phyloP scores from a whole-genome alignment of 176 grass and related monocot species.

The Rhipidocladum racemiflorum region DNA sequence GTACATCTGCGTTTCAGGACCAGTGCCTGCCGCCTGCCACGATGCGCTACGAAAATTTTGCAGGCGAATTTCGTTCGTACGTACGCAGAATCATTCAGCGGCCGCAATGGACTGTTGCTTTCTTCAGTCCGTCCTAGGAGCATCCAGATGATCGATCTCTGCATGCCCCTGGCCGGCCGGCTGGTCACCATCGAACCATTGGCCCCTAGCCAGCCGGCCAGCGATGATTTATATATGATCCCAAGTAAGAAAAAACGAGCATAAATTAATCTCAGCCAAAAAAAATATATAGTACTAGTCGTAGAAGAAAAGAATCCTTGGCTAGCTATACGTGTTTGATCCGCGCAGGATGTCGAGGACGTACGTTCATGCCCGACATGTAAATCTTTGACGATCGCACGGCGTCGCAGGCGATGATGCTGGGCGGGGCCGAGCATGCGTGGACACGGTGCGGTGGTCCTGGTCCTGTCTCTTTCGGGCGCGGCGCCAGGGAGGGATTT shows the following conservation, averaged over 20 bases:
- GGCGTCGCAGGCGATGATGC: neutral
- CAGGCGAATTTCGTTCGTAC: neutral
- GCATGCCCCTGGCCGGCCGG: no score
- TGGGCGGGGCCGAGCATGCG: neutral
- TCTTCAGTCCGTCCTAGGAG: neutral
- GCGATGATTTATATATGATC: neutral
- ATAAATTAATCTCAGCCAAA: no score
- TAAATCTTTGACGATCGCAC: conserved; percentile 5
- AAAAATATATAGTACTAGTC: no score
- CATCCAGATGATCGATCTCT: neutral
- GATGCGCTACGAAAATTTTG: neutral
- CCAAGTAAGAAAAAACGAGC: neutral
- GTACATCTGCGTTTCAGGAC: neutral
- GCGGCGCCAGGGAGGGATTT: no score
- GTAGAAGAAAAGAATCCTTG: no score
- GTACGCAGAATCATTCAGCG: neutral
- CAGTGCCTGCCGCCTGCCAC: neutral
- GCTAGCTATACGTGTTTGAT: no score
- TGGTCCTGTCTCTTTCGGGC: neutral
- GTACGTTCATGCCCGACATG: neutral
- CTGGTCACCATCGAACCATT: neutral
- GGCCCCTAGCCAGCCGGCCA: neutral
- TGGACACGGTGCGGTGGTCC: neutral
- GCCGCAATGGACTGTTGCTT: neutral
- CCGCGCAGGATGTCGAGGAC: neutral